These are phyloP conservation scores for Secale cereale DNA, from an alignment of 176 grass and related monocot genomes.

Conservation along the genomic window DNA sequence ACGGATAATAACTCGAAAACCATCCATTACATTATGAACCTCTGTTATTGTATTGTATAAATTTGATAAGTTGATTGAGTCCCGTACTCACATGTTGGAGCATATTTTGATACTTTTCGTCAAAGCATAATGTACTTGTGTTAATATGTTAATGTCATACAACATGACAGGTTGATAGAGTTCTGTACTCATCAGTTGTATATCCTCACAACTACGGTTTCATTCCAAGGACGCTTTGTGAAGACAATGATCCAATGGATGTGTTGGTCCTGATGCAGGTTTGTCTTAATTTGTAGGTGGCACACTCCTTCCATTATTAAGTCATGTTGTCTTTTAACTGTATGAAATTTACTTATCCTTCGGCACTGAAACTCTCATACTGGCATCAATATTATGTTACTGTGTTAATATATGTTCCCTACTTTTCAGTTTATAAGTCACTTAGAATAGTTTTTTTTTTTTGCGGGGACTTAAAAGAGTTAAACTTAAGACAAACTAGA, in stretches of 20 bases:
- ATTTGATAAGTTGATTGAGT: background rate
- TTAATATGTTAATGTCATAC: background rate
- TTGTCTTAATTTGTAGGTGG: background rate
- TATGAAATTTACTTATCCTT: background rate
- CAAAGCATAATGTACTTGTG: background rate
- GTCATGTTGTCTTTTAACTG: background rate
- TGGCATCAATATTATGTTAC: too few relatives aligned
- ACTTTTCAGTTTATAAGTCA: too few relatives aligned
- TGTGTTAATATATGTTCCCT: too few relatives aligned
- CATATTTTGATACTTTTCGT: background rate
- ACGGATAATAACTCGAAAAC: background rate
- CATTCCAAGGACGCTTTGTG: slow-evolving; percentile 65
- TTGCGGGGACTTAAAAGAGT: too few relatives aligned
- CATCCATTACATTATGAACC: background rate
- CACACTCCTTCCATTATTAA: too few relatives aligned
- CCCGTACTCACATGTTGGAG: background rate
- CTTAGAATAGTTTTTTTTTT: too few relatives aligned
- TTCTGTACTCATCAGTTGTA: slow-evolving; percentile 68
- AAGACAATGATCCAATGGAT: slow-evolving; percentile 78
- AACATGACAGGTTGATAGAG: slow-evolving; percentile 51
- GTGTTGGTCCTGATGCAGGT: slow-evolving; percentile 85
- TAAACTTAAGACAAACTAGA: too few relatives aligned
- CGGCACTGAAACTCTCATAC: background rate
- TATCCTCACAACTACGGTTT: slow-evolving; percentile 85
- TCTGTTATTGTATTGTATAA: background rate